Evolutionary conservation across 2,329 filamentous ascomycete genomes (phyloP).

Genomic region (Cladosporium sp.): DNA sequence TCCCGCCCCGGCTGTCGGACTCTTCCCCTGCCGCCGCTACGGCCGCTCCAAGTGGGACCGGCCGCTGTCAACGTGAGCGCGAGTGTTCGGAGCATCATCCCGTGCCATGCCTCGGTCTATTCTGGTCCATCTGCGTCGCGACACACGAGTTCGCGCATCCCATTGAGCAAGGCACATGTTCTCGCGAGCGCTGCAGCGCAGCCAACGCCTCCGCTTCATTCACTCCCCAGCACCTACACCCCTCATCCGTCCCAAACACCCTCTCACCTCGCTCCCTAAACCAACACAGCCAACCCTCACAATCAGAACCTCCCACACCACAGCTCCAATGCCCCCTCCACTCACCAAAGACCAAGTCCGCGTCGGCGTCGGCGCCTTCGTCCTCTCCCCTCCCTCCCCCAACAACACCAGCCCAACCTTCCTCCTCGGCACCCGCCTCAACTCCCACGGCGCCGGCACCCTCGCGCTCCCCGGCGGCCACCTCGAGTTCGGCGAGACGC

Average conservation of each 20-base stretch:
- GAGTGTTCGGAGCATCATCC: no score
- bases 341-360: conserved; percentile 10
- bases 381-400: conserved; percentile 20
- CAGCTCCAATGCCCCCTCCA: not conserved
- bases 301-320: not conserved
- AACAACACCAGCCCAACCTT: conserved; percentile 37
- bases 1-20: not conserved
- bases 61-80: not conserved
- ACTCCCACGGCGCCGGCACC: conserved; percentile 42
- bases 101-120: no score
- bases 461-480: conserved; percentile 63
- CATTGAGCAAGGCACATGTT: no score
- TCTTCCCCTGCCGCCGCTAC: not conserved
- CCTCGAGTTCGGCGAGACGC: conserved; percentile 61
- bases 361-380: conserved; percentile 46
- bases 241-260: not conserved
- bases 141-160: no score
- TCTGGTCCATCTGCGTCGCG: no score
- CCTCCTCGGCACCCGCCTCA: conserved; percentile 43
- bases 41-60: conserved; percentile 1
- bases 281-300: not conserved
- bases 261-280: not conserved
- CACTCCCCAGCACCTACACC: no score
- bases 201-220: no score
- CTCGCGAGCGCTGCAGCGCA: no score